Evolutionary conservation across 179 eudicot species (phyloP).

Genomic region (Monotropa hypopitys): DNA sequence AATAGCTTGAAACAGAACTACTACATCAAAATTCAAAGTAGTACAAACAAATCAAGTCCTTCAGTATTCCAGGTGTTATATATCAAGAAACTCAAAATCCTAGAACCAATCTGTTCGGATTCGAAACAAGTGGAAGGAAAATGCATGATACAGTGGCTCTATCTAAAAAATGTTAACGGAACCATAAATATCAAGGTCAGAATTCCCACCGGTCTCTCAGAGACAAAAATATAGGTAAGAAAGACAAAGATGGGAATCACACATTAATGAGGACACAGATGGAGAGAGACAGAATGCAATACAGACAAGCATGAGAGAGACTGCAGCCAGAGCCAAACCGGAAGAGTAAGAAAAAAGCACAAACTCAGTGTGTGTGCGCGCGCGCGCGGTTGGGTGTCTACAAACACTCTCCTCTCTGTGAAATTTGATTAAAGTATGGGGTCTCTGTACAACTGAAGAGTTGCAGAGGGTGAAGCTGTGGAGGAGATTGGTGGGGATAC

Average conservation of each 20-base stretch:
- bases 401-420: not conserved
- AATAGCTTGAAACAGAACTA: not conserved
- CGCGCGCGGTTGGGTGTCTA: no score
- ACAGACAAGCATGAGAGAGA: not conserved
- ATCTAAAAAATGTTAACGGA: not conserved
- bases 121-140: not conserved
- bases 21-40: no score
- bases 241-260: not conserved
- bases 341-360: slow-evolving; percentile 1
- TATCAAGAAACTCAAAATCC: not conserved
- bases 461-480: not conserved
- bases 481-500: not conserved
- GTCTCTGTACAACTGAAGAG: not conserved
- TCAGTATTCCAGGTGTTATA: not conserved
- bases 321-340: not conserved
- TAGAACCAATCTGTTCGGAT: not conserved
- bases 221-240: not conserved
- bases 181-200: not conserved
- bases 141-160: no score
- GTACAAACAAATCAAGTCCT: not conserved
- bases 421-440: not conserved
- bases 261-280: not conserved
- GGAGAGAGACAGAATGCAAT: not conserved
- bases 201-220: not conserved
- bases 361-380: no score